Percentiles rank a stretch among this genome's conserved stretches.
Evolutionary conservation across 768 basidiomycete species (phyloP).

Genomic region (Lyophyllum atratum): DNA sequence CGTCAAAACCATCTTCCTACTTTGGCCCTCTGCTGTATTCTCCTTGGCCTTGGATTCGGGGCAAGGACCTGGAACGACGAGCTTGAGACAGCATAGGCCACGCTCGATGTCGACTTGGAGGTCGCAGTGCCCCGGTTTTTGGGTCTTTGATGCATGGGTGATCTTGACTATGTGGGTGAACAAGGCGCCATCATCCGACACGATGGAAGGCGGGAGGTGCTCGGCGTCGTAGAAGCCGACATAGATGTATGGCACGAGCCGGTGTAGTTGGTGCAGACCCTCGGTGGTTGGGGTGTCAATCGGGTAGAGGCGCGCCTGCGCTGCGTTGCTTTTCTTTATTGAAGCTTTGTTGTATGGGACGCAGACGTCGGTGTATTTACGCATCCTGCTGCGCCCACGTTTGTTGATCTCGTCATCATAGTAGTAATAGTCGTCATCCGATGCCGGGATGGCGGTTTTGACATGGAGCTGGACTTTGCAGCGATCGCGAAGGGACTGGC

Average conservation of each 20-base stretch:
- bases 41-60: neutral
- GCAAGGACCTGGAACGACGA: conserved; percentile 8
- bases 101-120: conserved; percentile 14
- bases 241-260: conserved; percentile 23
- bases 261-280: conserved; percentile 18
- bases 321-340: neutral
- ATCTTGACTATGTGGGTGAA: conserved; percentile 29
- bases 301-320: conserved; percentile 14
- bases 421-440: neutral
- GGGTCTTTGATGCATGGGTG: conserved; percentile 1
- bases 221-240: conserved; percentile 18
- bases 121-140: conserved; percentile 5
- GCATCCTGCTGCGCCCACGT: conserved; percentile 3
- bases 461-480: conserved; percentile 23
- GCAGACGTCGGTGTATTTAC: conserved; percentile 9
- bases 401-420: neutral
- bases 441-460: conserved; percentile 17
- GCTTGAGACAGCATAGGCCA: conserved; percentile 17
- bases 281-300: conserved; percentile 9
- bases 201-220: conserved; percentile 14
- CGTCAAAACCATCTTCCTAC: conserved; percentile 23
- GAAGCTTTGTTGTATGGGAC: conserved; percentile 4
- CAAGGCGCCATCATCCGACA: conserved; percentile 15
- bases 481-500: conserved; percentile 26
- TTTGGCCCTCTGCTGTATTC: neutral